Evolutionary conservation across 2,329 filamentous ascomycete genomes (phyloP), one percentile per base, ranked within the genome.

Genomic region (Colletotrichum navitas): DNA sequence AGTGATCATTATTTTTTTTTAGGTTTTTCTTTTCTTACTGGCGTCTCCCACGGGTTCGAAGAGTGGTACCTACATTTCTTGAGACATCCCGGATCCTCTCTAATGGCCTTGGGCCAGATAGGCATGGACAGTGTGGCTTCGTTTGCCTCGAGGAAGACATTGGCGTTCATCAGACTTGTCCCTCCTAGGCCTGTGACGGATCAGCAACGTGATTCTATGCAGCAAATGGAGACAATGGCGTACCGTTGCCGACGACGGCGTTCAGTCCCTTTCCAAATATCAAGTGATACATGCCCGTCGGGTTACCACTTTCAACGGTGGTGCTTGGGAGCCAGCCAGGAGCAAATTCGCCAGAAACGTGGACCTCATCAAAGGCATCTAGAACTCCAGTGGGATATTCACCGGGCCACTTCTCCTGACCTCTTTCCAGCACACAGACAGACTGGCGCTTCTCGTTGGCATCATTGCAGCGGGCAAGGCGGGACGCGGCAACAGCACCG

Each of bases 101-200:
- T 79, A 21, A 92, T 85, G 76, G 91, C 86, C 12, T 83, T 76
- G 0, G 91, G 90, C 90, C 90, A 93, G 11, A 83, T 80, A 2
- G 84, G 81, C 79, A 89, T 83, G 1, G 79, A 77, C 67, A 92
- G 78, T 0, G 88, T 88, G 5, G 83, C 82, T 18, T 85, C 77
- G 66, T 91, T 89, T 3, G 89, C 86, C 74, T 88, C 84, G 21
- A 92, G 80, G 74, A 91, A 93, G 2, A 92, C 87, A 75, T 92
- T 92, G 12, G 90, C 89, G 73, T 92, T 92, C 51, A 92, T 85
- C 36, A 92, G 78, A 77, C 89, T 91, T 2, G 89, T 91, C 12
- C 90, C 90, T 14, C 90, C 91, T 39, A 92, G 86, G 1, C 89
- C 85, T 87, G 49, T 14, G 58, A 63, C 11, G n/a, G 14, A 51